These are phyloP conservation scores for Malus fusca DNA, from an alignment of 306 rosid species.

Conservation along the genomic window DNA sequence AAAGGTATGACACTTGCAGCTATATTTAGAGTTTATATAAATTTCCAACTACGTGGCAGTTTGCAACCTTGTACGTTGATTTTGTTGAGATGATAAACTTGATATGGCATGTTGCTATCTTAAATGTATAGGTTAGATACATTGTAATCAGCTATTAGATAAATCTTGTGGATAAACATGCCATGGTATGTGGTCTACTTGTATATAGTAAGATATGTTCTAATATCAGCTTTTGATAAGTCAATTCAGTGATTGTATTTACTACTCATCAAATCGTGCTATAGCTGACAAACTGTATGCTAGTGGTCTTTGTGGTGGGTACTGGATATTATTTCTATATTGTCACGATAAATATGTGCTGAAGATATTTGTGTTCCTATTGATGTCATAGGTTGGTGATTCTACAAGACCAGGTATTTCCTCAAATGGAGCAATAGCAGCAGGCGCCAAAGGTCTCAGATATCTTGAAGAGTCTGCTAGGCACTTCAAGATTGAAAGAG, in stretches of 20 bases:
- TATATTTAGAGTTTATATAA: neutral
- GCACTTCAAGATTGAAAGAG: constrained; percentile 75
- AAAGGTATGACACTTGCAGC: neutral
- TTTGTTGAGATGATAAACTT: neutral
- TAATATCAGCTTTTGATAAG: neutral
- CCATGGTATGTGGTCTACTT: neutral
- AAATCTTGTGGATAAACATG: neutral
- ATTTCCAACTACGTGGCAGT: neutral
- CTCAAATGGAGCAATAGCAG: constrained; percentile 48
- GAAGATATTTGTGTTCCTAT: constrained; percentile 1
- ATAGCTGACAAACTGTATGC: neutral
- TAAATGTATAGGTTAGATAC: neutral
- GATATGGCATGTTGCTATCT: neutral
- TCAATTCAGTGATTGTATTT: neutral
- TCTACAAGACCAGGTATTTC: constrained; percentile 55
- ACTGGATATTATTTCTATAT: neutral
- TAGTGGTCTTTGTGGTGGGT: neutral
- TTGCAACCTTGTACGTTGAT: neutral
- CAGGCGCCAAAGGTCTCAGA: constrained; percentile 40
- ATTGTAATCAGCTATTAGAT: neutral
- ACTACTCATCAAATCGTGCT: neutral
- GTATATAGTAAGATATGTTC: neutral
- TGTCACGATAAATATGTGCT: constrained; percentile 1
- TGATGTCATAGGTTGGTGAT: constrained; percentile 59
- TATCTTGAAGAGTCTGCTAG: constrained; percentile 58